Evolutionary conservation across 164 flowering plant genomes (phyloP), one percentile per base, ranked within the genome.

Genomic region (Platanus orientalis): DNA sequence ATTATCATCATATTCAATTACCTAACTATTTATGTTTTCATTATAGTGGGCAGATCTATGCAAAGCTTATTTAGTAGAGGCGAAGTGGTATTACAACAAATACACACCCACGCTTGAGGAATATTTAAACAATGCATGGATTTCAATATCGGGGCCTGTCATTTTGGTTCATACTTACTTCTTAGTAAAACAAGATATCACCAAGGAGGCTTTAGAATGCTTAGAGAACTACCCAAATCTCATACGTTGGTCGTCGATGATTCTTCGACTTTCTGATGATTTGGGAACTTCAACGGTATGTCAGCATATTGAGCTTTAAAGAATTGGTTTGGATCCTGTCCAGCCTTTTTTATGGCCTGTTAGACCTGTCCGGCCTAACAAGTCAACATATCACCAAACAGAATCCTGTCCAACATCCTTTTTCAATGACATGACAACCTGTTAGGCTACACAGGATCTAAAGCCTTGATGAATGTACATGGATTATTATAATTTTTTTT

Each of bases 41-140:
- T 36, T 36, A 10, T 14, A 83, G 87, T 83, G 85, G 83, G 69
- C 68, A 58, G 75, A 65, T 20, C 69, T 79, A 56, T 79, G 83
- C 30, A 71, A 75, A 47, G 36, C 82, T 24, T 54, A 73, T 64
- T 42, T 74, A 9, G 61, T 64, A 63, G 88, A 83, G 57, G 83
- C 88, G 54, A 67, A 71, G 54, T 83, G 88, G 85, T 65, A 66
- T 42, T 60, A 63, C 52, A 62, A 19, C 28, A 78, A 77, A 9
- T 55, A 78, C 26, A 74, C 57, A 6, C 83, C 88, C 57, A 53
- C 74, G 1, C 57, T 79, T 9, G 42, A 69, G 24, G 85, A 83
- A 64, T 79, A 83, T 27, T 20, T 81, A 12, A 60, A 56, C 14
- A 83, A 79, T 66, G 83, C 73, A 21, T 65, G 73, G 72, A 72